phyloP scores from a whole-genome alignment of 805 yeast species.

The Metschnikowia reukaufii region DNA sequence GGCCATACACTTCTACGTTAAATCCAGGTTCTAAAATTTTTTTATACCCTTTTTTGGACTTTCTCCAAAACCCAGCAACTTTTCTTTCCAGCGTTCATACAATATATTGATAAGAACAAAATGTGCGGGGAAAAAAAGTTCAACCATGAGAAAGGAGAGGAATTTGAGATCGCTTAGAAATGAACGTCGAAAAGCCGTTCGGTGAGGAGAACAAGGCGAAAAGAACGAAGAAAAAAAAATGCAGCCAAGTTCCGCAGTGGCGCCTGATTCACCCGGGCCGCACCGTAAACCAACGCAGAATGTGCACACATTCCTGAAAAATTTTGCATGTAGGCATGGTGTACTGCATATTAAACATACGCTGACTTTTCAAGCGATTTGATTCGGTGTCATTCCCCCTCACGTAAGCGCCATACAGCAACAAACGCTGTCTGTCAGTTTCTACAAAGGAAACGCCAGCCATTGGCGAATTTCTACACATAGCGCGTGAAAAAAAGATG shows the following conservation, averaged over 20 bases:
- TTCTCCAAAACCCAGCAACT: too few relatives aligned
- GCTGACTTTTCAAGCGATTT: conserved; percentile 10
- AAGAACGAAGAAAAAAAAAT: neutral
- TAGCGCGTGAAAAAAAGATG: neutral
- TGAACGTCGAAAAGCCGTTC: neutral
- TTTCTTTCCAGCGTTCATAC: too few relatives aligned
- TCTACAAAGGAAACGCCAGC: conserved; percentile 8
- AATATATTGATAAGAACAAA: too few relatives aligned
- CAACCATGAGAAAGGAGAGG: too few relatives aligned
- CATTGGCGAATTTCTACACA: conserved; percentile 8
- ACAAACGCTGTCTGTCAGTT: conserved; percentile 1
- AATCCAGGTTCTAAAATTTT: too few relatives aligned
- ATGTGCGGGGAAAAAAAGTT: too few relatives aligned
- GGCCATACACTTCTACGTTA: too few relatives aligned
- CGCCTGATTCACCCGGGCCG: conserved; percentile 1
- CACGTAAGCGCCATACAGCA: neutral
- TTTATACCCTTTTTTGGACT: too few relatives aligned
- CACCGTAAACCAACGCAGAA: conserved; percentile 4
- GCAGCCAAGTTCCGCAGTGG: conserved; percentile 1
- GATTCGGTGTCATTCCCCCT: conserved; percentile 4
- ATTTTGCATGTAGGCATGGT: neutral
- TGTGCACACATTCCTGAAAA: too few relatives aligned
- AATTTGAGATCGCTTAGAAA: too few relatives aligned
- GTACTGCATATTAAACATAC: neutral
- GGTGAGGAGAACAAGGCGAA: neutral